Conservation (phyloP, 768 basidiomycete species). For the Tylopilus cervinicoccineus region DNA sequence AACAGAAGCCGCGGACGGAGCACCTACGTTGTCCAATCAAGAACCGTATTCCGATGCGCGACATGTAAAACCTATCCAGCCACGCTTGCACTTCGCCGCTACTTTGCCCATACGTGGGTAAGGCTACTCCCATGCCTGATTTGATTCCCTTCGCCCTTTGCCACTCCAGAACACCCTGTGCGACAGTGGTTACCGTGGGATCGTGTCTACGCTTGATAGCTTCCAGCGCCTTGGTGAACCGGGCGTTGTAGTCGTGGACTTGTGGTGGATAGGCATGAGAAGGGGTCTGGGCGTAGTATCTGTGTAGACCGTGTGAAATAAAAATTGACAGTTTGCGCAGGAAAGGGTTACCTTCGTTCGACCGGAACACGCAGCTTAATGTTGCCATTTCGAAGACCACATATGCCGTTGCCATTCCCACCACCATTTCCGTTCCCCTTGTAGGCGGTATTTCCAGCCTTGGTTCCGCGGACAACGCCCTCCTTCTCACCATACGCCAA, state of each 20-base stretch:
- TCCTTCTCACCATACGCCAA: conserved; percentile 16
- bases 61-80: conserved; percentile 97
- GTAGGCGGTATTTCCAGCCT: conserved; percentile 7
- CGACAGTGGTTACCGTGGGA: conserved; percentile 95
- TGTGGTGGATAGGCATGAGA: conserved; percentile 83
- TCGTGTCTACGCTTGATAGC: conserved; percentile 93
- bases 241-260: conserved; percentile 86
- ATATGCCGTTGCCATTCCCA: conserved; percentile 13
- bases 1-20: neutral
- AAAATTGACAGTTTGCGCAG: neutral
- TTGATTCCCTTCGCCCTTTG: conserved; percentile 49
- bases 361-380: conserved; percentile 13
- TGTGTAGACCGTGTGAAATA: conserved; percentile 27
- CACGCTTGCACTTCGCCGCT: conserved; percentile 92
- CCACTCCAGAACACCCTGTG: conserved; percentile 96
- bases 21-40: conserved; percentile 89
- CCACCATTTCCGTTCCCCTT: conserved; percentile 22
- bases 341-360: conserved; percentile 13
- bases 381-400: conserved; percentile 16
- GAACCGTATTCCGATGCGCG: conserved; percentile 91
- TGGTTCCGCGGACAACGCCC: conserved; percentile 7
- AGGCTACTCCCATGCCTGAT: conserved; percentile 23
- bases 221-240: conserved; percentile 84
- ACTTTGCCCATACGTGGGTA: conserved; percentile 49
- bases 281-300: conserved; percentile 81